Base-by-base conservation (phyloP, 1,284 basidiomycete genomes). In the Ustilago hordei region DNA sequence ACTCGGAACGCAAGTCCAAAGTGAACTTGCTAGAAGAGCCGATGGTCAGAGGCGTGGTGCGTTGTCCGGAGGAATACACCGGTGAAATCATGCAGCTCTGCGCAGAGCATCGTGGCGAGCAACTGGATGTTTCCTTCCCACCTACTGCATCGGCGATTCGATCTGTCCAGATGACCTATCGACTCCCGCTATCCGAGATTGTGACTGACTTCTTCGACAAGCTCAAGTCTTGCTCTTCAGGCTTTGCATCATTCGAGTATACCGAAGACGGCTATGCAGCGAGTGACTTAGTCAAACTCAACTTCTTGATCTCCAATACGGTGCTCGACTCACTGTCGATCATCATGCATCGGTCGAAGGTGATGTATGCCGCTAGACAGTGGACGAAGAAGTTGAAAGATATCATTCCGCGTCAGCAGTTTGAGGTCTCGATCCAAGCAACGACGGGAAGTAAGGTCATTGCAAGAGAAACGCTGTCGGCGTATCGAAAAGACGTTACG, bases 391-490 rank as follows among this genome's bases (percentile, higher is more conserved):
- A 81, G 59, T 53, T 85, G 34, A 84, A 81, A 60, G 81, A 83
- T 6, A 77, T 79, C 23, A 79, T 98, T 41, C 95, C 95, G 17
- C 89, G 93, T 54, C 96, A 98, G 86, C 88, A 96, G 65, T 98
- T 96, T 84, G 96, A 98, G 86, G 92, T 98, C 13, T 81, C 67
- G 52, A 86, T 88, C 55, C 87, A 88, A 58, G 87, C 87, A 23
- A 83, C 90, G 2, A 89, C 98, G 19, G 95, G 95, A 8, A 91
- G 90, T 78, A 94, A 92, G 79, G 90, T 98, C 62, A 90, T 98
- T 57, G 94, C 96, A 4, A 90, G 95, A 56, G 95, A 97, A 86
- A 95, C 87, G 79, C 81, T 78, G 65, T 76, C 69, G 31, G 79
- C 82, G 35, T 84, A 79, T 52, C 39, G 78, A 5, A 79, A 96